A percentile compares a stretch with the other conserved stretches of the same genome.
phyloP scores from a whole-genome alignment of 2,329 filamentous ascomycete genomes.

The Ophiocordyceps camponoti-saundersi region DNA sequence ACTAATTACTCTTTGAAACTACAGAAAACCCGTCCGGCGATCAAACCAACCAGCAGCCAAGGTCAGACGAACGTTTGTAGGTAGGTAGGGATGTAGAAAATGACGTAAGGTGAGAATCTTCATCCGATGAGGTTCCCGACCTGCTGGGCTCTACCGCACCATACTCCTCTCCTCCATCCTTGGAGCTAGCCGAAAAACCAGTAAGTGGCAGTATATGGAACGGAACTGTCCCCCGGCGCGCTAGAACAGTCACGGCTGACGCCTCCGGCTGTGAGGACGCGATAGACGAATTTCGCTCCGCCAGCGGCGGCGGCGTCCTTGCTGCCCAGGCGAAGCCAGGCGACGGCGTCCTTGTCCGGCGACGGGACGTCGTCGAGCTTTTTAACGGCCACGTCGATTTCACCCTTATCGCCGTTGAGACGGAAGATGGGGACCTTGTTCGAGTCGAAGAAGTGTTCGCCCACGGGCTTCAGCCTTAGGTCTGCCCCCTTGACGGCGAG shows the following conservation, averaged over 20 bases:
- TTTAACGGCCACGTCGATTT: constrained; percentile 23
- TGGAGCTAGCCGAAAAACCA: constrained; percentile 32
- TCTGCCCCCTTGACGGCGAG: constrained; percentile 18
- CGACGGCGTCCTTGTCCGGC: constrained; percentile 36
- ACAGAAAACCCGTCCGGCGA: no score
- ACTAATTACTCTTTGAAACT: no score
- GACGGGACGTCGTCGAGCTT: constrained; percentile 33
- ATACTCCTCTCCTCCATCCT: no score
- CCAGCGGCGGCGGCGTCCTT: constrained; percentile 19
- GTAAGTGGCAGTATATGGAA: constrained; percentile 39
- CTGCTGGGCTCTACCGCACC: no score
- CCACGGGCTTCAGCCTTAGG: constrained; percentile 27
- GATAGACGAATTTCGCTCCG: constrained; percentile 28
- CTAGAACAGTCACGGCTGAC: constrained; percentile 22
- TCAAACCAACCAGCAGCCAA: no score
- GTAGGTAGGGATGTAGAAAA: no score
- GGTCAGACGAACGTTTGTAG: no score
- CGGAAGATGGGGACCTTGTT: constrained; percentile 40
- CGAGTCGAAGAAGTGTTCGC: constrained; percentile 50
- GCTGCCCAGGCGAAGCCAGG: constrained; percentile 33
- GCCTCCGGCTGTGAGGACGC: constrained; percentile 37
- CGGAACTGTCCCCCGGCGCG: constrained; percentile 27
- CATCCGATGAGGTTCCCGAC: no score
- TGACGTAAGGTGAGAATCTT: no score
- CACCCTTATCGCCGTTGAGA: constrained; percentile 23